Evolutionary conservation across 495 filamentous ascomycete species (phyloP).

Genomic region (Aspergillus hancockii): DNA sequence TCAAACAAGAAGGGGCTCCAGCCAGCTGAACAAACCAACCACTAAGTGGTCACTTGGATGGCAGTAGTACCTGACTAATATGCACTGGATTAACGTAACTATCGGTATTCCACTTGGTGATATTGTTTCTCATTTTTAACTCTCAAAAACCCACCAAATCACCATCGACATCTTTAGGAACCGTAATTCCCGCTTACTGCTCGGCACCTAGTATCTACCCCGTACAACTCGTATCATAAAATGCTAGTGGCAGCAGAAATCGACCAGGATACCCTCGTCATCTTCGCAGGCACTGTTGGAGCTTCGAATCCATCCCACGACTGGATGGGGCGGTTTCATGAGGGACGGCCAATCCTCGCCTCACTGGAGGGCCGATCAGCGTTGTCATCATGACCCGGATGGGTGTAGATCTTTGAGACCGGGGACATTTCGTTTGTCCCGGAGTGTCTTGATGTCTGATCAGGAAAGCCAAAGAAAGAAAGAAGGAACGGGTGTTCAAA

Average conservation of each 20-base stretch:
- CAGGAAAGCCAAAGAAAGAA: background rate
- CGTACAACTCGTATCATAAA: background rate
- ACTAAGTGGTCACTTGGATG: background rate
- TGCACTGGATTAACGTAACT: background rate
- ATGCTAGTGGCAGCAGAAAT: background rate
- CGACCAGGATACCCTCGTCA: conserved; percentile 27
- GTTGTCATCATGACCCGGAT: conserved; percentile 14
- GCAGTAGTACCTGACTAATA: background rate
- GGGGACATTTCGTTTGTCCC: background rate
- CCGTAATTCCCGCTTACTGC: background rate
- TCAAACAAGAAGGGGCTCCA: background rate
- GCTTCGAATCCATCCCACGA: background rate
- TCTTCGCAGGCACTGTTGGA: conserved; percentile 25
- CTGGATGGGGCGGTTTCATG: conserved; percentile 13
- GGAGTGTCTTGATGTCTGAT: background rate
- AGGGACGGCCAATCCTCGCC: conserved; percentile 2
- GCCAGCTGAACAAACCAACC: background rate
- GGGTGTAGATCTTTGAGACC: conserved; percentile 16
- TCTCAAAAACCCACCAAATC: background rate
- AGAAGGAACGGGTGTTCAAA: background rate
- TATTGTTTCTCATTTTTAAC: background rate
- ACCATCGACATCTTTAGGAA: background rate
- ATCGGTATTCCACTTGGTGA: background rate
- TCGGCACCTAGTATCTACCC: background rate
- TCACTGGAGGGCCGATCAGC: conserved; percentile 10